These are phyloP conservation scores for Tulasnella sp. DNA, from an alignment of 768 basidiomycete genomes.

Conservation along the genomic window DNA sequence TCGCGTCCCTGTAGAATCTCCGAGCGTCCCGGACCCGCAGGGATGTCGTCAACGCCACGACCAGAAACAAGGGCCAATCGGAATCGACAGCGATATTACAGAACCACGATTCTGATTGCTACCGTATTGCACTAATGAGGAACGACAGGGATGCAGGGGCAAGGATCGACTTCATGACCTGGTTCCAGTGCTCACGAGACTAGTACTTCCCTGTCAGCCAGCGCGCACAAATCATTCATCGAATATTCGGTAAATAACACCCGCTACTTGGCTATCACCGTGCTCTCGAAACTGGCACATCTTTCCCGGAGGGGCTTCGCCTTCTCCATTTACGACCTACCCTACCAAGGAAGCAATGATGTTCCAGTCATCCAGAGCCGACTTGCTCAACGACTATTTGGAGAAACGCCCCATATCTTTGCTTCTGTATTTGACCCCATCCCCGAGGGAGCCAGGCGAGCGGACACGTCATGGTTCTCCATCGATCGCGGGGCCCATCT, in stretches of 20 bases:
- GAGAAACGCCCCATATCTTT: slow-evolving; percentile 2
- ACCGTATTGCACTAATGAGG: neutral
- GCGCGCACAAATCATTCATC: neutral
- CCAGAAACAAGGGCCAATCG: neutral
- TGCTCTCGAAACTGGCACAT: slow-evolving; percentile 1
- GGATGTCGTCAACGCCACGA: neutral
- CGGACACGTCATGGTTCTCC: slow-evolving; percentile 1
- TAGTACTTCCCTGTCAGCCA: neutral
- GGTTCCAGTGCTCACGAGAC: neutral
- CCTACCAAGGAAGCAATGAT: slow-evolving; percentile 5
- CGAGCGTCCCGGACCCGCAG: neutral
- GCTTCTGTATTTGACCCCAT: neutral
- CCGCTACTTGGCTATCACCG: neutral
- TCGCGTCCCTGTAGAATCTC: slow-evolving; percentile 1
- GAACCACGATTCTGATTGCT: neutral
- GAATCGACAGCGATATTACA: neutral
- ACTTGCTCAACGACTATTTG: neutral
- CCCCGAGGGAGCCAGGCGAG: neutral
- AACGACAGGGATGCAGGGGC: neutral
- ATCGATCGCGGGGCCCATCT: slow-evolving; percentile 5
- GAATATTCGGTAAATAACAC: neutral
- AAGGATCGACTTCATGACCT: neutral
- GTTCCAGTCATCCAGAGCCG: slow-evolving; percentile 7
- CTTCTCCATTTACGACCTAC: slow-evolving; percentile 4
- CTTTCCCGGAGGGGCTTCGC: neutral